Base-by-base conservation (phyloP, 2,329 filamentous ascomycete species). In the Talaromyces sp. region DNA sequence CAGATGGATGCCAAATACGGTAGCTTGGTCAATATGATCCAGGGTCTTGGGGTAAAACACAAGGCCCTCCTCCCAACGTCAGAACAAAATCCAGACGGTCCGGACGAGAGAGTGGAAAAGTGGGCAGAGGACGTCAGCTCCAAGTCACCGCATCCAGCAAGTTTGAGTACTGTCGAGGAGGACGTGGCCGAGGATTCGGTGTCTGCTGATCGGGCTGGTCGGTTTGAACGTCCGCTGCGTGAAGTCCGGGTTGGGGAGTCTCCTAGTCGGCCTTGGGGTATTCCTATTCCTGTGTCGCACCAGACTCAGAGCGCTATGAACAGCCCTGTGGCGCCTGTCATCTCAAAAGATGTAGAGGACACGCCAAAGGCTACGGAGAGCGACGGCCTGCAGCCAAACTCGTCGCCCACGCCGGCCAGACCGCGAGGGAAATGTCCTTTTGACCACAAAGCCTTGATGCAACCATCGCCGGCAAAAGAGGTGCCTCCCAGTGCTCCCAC, bases 1-100 rank as follows among this genome's bases (percentile, higher is more conserved):
- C 91, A 96, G 75, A 82, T 98, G 60, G 93, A 98, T 73, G 91
- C 91, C 65, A 98, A 97, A 75, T 98, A 97, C 73, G 92, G 92
- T 66, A 61, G 32, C 57, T 80, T 97, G 51, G 92, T 91, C 67
- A 96, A 86, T 77, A 97, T 98, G 93, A 96, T 98, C 64, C 89
- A 95, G 73, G 92, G 92, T 9, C 81, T 98, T 44, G 91, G 92
- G 55, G 85, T 88, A 65, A 91, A 96, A 68, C 93, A 98, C 72
- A 90, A 95, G 72, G 88, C 91, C 6, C 58, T 92, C 95, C 85
- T 80, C 97, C 30, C 90, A 90, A 55, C 82, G 84, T 47, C 68
- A 70, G 54, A 65, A 67, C 55, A 67, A 63, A 58, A 71, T 67
- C 58, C 68, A 68, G 63, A 71, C 66, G 30, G 75, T 15, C 87